These are phyloP conservation scores for Penicillium canariense DNA, from an alignment of 495 filamentous ascomycete genomes.

Conservation along the genomic window DNA sequence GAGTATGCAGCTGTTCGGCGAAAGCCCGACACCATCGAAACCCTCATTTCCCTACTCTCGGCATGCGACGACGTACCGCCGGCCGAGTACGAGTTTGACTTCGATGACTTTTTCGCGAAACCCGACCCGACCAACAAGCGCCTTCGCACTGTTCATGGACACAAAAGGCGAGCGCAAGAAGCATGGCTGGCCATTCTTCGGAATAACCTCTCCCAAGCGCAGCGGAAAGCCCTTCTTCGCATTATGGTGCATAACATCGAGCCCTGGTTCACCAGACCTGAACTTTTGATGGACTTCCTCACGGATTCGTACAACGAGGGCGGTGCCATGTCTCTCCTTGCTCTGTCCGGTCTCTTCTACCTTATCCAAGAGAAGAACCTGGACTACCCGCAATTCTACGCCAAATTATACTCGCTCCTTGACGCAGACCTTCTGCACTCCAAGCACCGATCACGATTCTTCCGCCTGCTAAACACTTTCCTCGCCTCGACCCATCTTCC, in stretches of 20 bases:
- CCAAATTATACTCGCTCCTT: constrained; percentile 87
- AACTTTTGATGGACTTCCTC: constrained; percentile 95
- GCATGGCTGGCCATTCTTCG: constrained; percentile 79
- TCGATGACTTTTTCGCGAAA: constrained; percentile 64
- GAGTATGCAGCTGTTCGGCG: constrained; percentile 35
- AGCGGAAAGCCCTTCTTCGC: constrained; percentile 74
- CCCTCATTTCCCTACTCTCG: constrained; percentile 61
- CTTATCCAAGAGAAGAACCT: constrained; percentile 90
- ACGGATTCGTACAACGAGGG: constrained; percentile 87
- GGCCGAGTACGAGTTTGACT: constrained; percentile 50
- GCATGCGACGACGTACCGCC: constrained; percentile 61
- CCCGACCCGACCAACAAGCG: constrained; percentile 63
- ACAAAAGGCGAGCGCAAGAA: constrained; percentile 65
- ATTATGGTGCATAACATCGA: constrained; percentile 73
- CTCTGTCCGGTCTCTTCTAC: constrained; percentile 91
- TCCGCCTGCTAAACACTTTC: constrained; percentile 89
- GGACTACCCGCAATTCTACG: constrained; percentile 93
- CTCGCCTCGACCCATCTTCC: constrained; percentile 91
- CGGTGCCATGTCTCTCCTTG: constrained; percentile 80
- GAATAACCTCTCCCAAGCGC: constrained; percentile 58
- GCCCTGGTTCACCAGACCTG: constrained; percentile 81
- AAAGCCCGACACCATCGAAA: constrained; percentile 46
- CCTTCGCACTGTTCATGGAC: constrained; percentile 35
- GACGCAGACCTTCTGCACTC: constrained; percentile 85
- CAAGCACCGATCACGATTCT: constrained; percentile 88